phyloP scores from a whole-genome alignment of 495 filamentous ascomycete genomes.

The Penicillium soppii region DNA sequence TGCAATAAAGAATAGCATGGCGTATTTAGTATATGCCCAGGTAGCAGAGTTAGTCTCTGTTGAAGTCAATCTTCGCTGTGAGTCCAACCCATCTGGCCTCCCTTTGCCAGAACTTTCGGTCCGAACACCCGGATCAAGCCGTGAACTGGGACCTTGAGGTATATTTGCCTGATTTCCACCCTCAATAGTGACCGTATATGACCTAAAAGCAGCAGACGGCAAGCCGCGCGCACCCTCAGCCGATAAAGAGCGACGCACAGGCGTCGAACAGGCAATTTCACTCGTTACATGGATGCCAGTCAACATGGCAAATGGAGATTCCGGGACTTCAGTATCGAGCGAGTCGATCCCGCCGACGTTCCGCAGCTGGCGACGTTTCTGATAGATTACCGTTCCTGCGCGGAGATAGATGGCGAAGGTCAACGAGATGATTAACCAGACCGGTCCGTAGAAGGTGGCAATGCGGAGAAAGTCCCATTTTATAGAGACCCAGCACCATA shows the following conservation, averaged over 20 bases:
- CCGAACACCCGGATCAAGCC: slow-evolving; percentile 1
- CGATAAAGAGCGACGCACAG: slow-evolving; percentile 10
- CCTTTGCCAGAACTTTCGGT: slow-evolving; percentile 3
- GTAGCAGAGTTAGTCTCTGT: slow-evolving; percentile 42
- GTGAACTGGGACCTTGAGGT: not conserved
- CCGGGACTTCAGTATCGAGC: slow-evolving; percentile 16
- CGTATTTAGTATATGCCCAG: slow-evolving; percentile 80
- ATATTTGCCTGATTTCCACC: slow-evolving; percentile 17
- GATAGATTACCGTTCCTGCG: slow-evolving; percentile 69
- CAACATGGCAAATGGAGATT: slow-evolving; percentile 56
- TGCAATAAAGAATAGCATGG: slow-evolving; percentile 82
- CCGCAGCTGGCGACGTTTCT: slow-evolving; percentile 45
- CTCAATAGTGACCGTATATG: slow-evolving; percentile 42
- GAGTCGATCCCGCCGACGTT: slow-evolving; percentile 42
- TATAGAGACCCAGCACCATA: slow-evolving; percentile 82
- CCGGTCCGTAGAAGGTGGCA: slow-evolving; percentile 77
- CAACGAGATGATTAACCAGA: slow-evolving; percentile 73
- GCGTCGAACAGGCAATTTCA: slow-evolving; percentile 26
- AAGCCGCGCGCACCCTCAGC: not conserved
- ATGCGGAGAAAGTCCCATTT: slow-evolving; percentile 74
- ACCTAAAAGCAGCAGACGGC: slow-evolving; percentile 10
- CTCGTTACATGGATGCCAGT: slow-evolving; percentile 56
- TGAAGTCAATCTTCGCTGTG: slow-evolving; percentile 18
- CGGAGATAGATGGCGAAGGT: slow-evolving; percentile 74
- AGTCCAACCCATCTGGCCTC: slow-evolving; percentile 12